These are phyloP conservation scores for Saturnispora hagleri DNA, from an alignment of 805 yeast species.

Conservation along the genomic window DNA sequence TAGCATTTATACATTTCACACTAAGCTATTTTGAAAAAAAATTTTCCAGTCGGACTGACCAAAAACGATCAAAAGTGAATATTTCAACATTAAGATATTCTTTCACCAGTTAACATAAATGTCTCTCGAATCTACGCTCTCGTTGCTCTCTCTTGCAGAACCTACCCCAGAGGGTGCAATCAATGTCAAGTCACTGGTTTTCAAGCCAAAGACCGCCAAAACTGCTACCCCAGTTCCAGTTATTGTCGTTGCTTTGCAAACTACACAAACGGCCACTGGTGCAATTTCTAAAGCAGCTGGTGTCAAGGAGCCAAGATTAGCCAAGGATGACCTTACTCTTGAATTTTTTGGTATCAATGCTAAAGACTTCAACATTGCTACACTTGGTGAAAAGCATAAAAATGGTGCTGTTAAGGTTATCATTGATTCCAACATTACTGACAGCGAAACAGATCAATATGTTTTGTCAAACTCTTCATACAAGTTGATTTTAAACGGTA, in stretches of 20 bases:
- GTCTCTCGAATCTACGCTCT: conserved; percentile 63
- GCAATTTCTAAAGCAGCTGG: conserved; percentile 56
- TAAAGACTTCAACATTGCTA: conserved; percentile 54
- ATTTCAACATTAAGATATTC: neutral
- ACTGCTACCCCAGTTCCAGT: conserved; percentile 71
- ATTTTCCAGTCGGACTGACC: neutral
- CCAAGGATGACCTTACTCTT: conserved; percentile 68
- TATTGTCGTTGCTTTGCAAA: conserved; percentile 63
- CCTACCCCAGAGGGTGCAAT: conserved; percentile 42
- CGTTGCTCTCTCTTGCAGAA: conserved; percentile 53
- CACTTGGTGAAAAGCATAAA: conserved; percentile 37
- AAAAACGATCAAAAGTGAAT: neutral
- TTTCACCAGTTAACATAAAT: conserved; percentile 23
- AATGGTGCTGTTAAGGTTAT: conserved; percentile 49
- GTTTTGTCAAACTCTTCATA: conserved; percentile 44
- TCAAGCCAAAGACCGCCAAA: conserved; percentile 88
- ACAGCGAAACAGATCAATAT: conserved; percentile 30
- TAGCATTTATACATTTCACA: neutral
- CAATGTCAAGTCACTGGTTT: conserved; percentile 67
- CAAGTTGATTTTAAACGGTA: conserved; percentile 42
- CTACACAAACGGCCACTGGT: conserved; percentile 61
- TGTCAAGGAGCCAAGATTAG: conserved; percentile 81
- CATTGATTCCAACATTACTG: conserved; percentile 42
- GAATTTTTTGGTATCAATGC: conserved; percentile 51
- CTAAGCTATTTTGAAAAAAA: neutral